These are phyloP conservation scores for Coemansia sp. DNA, from an alignment of 192 early-diverging fungal genomes.

Conservation along the genomic window DNA sequence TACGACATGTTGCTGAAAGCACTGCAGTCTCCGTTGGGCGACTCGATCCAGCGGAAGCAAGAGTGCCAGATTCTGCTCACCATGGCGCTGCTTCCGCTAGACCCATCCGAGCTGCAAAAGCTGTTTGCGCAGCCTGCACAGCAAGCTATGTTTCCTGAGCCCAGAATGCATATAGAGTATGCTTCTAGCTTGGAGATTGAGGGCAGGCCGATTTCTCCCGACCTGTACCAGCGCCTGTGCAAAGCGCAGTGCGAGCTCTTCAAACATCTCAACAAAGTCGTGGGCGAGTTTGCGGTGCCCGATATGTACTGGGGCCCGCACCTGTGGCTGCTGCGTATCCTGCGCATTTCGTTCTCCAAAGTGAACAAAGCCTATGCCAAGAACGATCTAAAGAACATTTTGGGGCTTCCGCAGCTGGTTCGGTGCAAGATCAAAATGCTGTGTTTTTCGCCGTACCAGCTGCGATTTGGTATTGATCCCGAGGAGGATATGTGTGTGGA, in stretches of 20 bases:
- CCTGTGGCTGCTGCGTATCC: slow-evolving; percentile 14
- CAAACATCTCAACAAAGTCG: neutral
- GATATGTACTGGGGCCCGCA: slow-evolving; percentile 27
- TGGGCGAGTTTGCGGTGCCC: neutral
- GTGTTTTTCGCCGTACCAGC: slow-evolving; percentile 21
- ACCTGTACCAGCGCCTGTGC: neutral
- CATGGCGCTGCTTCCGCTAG: neutral
- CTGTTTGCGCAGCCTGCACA: too few species aligned
- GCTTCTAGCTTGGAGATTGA: neutral
- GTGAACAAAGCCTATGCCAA: neutral
- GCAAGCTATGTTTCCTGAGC: too few species aligned
- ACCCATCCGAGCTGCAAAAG: neutral
- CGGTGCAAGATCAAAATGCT: slow-evolving; percentile 11
- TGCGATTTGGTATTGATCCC: neutral
- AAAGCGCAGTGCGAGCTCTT: neutral
- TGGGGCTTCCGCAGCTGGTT: neutral
- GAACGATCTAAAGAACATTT: too few species aligned
- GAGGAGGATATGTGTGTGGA: neutral
- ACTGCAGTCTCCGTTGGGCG: neutral
- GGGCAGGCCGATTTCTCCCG: neutral
- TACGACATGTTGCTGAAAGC: neutral
- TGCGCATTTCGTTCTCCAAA: neutral
- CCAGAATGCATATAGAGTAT: too few species aligned
- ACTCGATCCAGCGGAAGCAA: neutral
- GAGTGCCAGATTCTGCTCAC: neutral